Evolutionary conservation across 805 yeast species (phyloP).

Genomic region (Spathaspora arborariae): DNA sequence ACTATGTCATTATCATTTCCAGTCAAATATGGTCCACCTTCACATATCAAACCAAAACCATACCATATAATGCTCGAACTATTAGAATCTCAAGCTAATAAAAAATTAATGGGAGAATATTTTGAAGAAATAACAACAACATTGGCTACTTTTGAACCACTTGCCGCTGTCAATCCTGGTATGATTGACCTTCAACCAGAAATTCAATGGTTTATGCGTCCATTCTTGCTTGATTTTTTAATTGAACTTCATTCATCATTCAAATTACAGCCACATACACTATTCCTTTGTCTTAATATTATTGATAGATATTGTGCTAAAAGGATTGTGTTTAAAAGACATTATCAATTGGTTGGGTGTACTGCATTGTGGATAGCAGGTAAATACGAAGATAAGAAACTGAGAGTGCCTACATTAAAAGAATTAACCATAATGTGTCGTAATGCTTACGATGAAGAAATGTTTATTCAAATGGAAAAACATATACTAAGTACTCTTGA

Average conservation of each 20-base stretch:
- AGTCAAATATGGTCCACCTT: conserved; percentile 25
- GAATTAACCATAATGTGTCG: conserved; percentile 56
- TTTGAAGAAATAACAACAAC: conserved; percentile 33
- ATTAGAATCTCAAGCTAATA: conserved; percentile 45
- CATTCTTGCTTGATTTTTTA: conserved; percentile 40
- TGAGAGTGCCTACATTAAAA: conserved; percentile 52
- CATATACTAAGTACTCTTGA: conserved; percentile 66
- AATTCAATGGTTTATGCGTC: conserved; percentile 48
- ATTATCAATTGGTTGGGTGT: conserved; percentile 45
- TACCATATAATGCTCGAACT: conserved; percentile 45
- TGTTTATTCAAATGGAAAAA: conserved; percentile 55
- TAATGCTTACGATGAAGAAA: conserved; percentile 53
- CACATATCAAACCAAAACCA: conserved; percentile 24
- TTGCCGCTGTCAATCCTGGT: conserved; percentile 43
- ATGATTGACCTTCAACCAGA: conserved; percentile 49
- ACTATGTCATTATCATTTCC: background rate
- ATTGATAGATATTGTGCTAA: conserved; percentile 46
- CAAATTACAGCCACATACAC: conserved; percentile 39
- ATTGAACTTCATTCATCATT: conserved; percentile 42
- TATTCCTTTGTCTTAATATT: conserved; percentile 41
- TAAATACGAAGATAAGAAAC: conserved; percentile 56
- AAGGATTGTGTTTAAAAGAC: conserved; percentile 44
- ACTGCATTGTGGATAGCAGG: conserved; percentile 47
- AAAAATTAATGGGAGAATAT: conserved; percentile 42
- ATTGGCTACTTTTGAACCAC: conserved; percentile 37